phyloP scores from a whole-genome alignment of 1,284 basidiomycete genomes.

The Apiotrichum gracile region DNA sequence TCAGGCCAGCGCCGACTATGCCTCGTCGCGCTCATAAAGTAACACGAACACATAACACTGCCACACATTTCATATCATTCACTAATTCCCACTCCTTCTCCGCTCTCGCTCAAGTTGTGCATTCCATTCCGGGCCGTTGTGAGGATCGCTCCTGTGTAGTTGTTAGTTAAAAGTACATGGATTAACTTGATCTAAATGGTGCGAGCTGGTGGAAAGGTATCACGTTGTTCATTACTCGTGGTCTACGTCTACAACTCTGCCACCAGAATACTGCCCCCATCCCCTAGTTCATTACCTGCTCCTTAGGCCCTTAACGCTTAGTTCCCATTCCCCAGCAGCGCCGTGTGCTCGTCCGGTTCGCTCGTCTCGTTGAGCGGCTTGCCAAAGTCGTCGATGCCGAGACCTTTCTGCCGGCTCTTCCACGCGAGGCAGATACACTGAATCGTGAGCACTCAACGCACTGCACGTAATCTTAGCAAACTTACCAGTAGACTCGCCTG shows the following conservation, averaged over 20 bases:
- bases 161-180: too few relatives aligned
- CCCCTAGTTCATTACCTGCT: too few relatives aligned
- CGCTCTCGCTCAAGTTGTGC: too few relatives aligned
- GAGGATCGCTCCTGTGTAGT: too few relatives aligned
- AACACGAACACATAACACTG: background rate
- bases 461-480: background rate
- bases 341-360: background rate
- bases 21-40: background rate
- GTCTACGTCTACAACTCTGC: too few relatives aligned
- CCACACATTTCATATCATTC: background rate
- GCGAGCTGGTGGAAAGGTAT: too few relatives aligned
- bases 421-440: constrained; percentile 68
- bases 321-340: background rate
- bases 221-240: too few relatives aligned
- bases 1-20: constrained; percentile 26
- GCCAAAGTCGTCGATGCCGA: constrained; percentile 92
- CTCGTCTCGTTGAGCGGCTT: constrained; percentile 50
- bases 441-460: background rate
- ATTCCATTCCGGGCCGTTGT: too few relatives aligned
- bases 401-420: constrained; percentile 65
- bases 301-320: background rate
- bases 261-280: too few relatives aligned
- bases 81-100: too few relatives aligned
- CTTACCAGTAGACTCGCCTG: constrained; percentile 68
- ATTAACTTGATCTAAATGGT: too few relatives aligned